These are phyloP conservation scores for Yamadazyma dendronema DNA, from an alignment of 1,139 yeast species.

Conservation along the genomic window DNA sequence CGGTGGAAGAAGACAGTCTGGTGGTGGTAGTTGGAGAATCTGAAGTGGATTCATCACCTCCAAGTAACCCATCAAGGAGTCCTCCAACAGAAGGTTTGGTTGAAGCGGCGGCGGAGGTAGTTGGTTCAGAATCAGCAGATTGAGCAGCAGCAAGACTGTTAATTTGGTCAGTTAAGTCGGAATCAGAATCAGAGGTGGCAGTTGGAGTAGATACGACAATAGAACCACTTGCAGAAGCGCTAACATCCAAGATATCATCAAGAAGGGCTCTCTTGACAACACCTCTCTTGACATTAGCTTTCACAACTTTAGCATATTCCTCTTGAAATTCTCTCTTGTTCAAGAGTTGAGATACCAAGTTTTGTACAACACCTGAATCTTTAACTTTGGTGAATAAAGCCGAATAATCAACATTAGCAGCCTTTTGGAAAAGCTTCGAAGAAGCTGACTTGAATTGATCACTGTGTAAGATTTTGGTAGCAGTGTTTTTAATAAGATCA, in stretches of 20 bases:
- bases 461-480: conserved; percentile 23
- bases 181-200: conserved; percentile 5
- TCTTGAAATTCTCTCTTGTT: conserved; percentile 16
- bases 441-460: conserved; percentile 19
- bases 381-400: conserved; percentile 23
- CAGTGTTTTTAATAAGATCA: conserved; percentile 22
- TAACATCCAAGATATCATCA: conserved; percentile 6
- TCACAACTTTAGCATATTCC: conserved; percentile 16
- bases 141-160: conserved; percentile 6
- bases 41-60: conserved; percentile 9
- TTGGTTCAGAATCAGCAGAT: conserved; percentile 8
- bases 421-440: conserved; percentile 18
- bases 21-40: conserved; percentile 11
- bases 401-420: conserved; percentile 23
- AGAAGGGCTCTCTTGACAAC: conserved; percentile 11
- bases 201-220: conserved; percentile 5
- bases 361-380: conserved; percentile 23
- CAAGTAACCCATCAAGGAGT: conserved; percentile 14
- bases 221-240: conserved; percentile 6
- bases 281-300: conserved; percentile 18
- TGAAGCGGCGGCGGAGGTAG: conserved; percentile 15
- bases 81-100: conserved; percentile 7
- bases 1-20: conserved; percentile 11
- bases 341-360: conserved; percentile 18
- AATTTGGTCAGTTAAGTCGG: conserved; percentile 6